Evolutionary conservation across 441 rosid genomes (phyloP).

Genomic region (Mallotus repandus): DNA sequence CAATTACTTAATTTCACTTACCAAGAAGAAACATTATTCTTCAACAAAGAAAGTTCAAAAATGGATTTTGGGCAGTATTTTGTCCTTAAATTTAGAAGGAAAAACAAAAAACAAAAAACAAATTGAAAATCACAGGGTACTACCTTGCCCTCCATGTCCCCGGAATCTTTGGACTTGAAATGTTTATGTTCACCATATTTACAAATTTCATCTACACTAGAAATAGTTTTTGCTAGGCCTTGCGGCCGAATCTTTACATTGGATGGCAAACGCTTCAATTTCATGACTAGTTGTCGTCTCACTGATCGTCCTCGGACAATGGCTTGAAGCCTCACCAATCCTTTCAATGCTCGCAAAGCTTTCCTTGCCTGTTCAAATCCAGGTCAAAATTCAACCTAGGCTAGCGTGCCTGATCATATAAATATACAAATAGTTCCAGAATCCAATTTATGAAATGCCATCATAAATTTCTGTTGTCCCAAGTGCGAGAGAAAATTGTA

Average conservation of each 20-base stretch:
- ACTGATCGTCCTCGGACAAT: conserved; percentile 75
- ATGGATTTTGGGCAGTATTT: too few relatives aligned
- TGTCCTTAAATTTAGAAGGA: too few relatives aligned
- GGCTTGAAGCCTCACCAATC: conserved; percentile 86
- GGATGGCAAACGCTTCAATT: conserved; percentile 30
- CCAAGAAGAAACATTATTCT: background rate
- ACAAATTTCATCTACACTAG: conserved; percentile 19
- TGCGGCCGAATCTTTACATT: conserved; percentile 31
- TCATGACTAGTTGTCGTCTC: conserved; percentile 40
- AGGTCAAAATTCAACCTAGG: conserved; percentile 8
- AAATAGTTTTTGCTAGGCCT: conserved; percentile 20
- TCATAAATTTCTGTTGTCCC: background rate
- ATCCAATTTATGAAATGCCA: background rate
- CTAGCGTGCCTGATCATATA: too few relatives aligned
- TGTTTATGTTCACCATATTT: conserved; percentile 32
- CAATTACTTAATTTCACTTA: background rate
- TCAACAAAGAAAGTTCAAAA: background rate
- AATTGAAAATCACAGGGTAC: background rate
- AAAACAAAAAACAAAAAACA: too few relatives aligned
- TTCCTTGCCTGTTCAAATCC: conserved; percentile 68
- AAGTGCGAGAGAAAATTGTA: too few relatives aligned
- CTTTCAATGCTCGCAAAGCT: conserved; percentile 83
- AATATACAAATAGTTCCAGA: background rate
- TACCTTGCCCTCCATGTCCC: conserved; percentile 43
- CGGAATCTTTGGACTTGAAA: conserved; percentile 33